Evolutionary conservation across 257 asterid species (phyloP).

Genomic region (Salvia rosmarinus): DNA sequence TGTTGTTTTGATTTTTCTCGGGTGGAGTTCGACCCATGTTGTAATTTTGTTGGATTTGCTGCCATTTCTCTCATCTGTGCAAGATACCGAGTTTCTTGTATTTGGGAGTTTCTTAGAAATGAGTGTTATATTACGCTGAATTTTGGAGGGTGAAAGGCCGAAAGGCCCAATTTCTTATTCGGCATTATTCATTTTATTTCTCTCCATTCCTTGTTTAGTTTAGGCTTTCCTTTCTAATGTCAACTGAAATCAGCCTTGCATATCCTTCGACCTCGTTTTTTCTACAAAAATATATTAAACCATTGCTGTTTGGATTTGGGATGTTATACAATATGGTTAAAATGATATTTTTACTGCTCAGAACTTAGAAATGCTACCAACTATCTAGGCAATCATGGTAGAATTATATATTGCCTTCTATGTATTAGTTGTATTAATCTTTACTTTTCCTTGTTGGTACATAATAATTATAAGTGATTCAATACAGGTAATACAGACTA

Average conservation of each 20-base stretch:
- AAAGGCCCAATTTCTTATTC: slow-evolving; percentile 19
- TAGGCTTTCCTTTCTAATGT: background rate
- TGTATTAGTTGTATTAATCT: background rate
- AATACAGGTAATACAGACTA: slow-evolving; percentile 53
- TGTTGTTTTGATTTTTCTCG: background rate
- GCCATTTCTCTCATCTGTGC: background rate
- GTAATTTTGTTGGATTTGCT: slow-evolving; percentile 1
- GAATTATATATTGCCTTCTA: background rate
- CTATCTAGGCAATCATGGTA: background rate
- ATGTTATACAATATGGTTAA: background rate
- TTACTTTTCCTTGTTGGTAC: slow-evolving; percentile 9
- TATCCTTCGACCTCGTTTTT: background rate
- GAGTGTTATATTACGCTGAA: background rate
- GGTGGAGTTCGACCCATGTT: slow-evolving; percentile 7
- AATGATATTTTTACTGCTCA: background rate
- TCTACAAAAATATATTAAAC: background rate
- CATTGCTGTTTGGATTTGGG: background rate
- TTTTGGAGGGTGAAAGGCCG: slow-evolving; percentile 20
- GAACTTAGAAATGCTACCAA: background rate
- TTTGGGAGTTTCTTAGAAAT: background rate
- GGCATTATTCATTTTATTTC: background rate
- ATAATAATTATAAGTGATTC: slow-evolving; percentile 17
- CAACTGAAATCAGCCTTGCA: background rate
- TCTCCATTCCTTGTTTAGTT: background rate
- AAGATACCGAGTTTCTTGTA: background rate